Percentiles rank a stretch among this genome's conserved stretches.
Evolutionary conservation across 768 basidiomycete genomes (phyloP).

Genomic region (Terana coerulea): DNA sequence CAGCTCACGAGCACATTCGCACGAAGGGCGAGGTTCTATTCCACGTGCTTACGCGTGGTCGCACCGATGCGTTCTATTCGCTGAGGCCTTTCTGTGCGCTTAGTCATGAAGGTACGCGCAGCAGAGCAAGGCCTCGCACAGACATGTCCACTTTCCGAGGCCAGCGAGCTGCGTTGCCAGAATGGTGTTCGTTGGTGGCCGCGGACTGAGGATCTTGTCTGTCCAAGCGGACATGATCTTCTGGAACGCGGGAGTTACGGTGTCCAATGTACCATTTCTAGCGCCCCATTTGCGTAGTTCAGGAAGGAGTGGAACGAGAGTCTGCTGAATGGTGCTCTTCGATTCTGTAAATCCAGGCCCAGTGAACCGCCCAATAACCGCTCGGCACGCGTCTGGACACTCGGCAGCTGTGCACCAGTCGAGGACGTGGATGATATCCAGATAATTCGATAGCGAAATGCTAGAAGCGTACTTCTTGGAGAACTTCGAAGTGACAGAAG

Average conservation of each 20-base stretch:
- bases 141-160: conserved; percentile 11
- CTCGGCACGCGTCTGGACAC: background rate
- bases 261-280: conserved; percentile 5
- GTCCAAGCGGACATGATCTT: conserved; percentile 11
- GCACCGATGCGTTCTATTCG: conserved; percentile 5
- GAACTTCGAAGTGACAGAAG: background rate
- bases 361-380: background rate
- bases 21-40: conserved; percentile 3
- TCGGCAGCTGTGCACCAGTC: background rate
- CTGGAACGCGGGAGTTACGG: conserved; percentile 9
- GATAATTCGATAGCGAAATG: background rate
- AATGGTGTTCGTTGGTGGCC: background rate
- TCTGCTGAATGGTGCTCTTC: conserved; percentile 1
- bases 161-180: background rate
- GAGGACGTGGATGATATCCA: background rate
- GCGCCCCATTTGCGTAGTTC: conserved; percentile 6
- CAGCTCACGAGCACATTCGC: conserved; percentile 7
- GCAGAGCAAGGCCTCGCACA: conserved; percentile 6
- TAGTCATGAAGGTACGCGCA: conserved; percentile 5
- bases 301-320: conserved; percentile 16
- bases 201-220: conserved; percentile 11
- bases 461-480: background rate
- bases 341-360: background rate
- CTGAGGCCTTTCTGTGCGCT: background rate
- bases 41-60: conserved; percentile 14